These are phyloP conservation scores for Aspergillus floridensis DNA, from an alignment of 2,329 filamentous ascomycete genomes.

Conservation along the genomic window DNA sequence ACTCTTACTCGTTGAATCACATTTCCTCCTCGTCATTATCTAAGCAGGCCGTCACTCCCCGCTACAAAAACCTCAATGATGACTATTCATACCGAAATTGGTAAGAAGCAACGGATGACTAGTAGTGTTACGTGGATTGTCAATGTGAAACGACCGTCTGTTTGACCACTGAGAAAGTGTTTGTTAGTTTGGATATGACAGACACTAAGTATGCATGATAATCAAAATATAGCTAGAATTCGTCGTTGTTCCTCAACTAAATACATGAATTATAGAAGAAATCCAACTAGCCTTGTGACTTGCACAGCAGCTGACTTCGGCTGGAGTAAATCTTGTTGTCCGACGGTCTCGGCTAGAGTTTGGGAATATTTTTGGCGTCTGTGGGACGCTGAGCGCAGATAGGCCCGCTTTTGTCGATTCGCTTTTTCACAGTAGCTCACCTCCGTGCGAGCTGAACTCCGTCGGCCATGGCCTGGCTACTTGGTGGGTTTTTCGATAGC, in stretches of 20 bases:
- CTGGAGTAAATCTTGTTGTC: neutral
- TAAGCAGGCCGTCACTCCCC: too few species aligned
- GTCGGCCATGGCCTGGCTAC: too few species aligned
- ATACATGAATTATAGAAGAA: slow-evolving; percentile 3
- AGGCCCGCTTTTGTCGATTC: neutral
- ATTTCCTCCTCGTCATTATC: too few species aligned
- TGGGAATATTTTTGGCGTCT: neutral
- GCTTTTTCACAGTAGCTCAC: too few species aligned
- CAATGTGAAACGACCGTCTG: neutral
- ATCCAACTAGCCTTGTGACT: neutral
- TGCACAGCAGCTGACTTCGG: neutral
- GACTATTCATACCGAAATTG: neutral
- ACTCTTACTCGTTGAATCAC: too few species aligned
- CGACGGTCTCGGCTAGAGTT: neutral
- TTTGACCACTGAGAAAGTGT: neutral
- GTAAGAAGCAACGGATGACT: neutral
- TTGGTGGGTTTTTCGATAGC: too few species aligned
- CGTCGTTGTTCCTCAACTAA: neutral
- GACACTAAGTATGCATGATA: neutral
- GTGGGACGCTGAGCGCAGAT: neutral
- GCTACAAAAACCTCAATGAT: too few species aligned
- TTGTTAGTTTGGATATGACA: neutral
- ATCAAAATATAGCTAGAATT: neutral
- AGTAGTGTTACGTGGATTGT: neutral
- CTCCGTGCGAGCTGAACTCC: too few species aligned